phyloP scores from a whole-genome alignment of 2,329 filamentous ascomycete genomes.

The Alternaria angustiovoidea region DNA sequence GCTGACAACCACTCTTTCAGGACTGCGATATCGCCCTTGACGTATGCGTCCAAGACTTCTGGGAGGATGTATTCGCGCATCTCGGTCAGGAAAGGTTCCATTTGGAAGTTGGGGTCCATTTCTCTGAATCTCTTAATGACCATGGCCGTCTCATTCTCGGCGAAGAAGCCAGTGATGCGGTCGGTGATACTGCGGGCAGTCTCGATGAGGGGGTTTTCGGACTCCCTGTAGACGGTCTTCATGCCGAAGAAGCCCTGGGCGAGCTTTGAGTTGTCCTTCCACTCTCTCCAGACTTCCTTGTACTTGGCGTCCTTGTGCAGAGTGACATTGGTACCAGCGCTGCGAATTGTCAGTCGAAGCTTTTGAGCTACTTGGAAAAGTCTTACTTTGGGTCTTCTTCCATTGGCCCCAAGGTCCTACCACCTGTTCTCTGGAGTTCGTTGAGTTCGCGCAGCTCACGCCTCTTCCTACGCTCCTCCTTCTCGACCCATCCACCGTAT shows the following conservation, averaged over 20 bases:
- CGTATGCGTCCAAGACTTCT: slow-evolving; percentile 96
- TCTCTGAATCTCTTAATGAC: slow-evolving; percentile 98
- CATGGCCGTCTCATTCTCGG: slow-evolving; percentile 96
- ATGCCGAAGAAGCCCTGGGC: slow-evolving; percentile 89
- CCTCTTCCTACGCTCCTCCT: slow-evolving; percentile 86
- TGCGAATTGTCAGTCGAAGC: slow-evolving; percentile 50
- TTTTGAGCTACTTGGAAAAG: background rate
- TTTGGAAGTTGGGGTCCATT: slow-evolving; percentile 93
- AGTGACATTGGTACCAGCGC: slow-evolving; percentile 92
- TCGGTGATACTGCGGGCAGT: slow-evolving; percentile 95
- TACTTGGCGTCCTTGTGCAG: slow-evolving; percentile 96
- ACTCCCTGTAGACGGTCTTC: slow-evolving; percentile 90
- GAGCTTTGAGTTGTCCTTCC: slow-evolving; percentile 86
- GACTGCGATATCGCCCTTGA: slow-evolving; percentile 91
- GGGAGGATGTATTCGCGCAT: slow-evolving; percentile 98
- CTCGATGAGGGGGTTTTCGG: slow-evolving; percentile 92
- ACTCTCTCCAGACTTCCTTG: slow-evolving; percentile 98
- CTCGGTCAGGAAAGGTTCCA: slow-evolving; percentile 93
- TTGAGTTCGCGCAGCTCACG: slow-evolving; percentile 76
- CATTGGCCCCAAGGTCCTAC: slow-evolving; percentile 63
- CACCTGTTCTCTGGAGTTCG: slow-evolving; percentile 61
- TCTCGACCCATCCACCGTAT: slow-evolving; percentile 96
- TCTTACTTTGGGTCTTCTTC: slow-evolving; percentile 89
- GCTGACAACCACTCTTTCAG: slow-evolving; percentile 95
- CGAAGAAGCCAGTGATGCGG: slow-evolving; percentile 92